Evolutionary conservation across 768 basidiomycete species (phyloP).

Genomic region (Boletus barrowsii): DNA sequence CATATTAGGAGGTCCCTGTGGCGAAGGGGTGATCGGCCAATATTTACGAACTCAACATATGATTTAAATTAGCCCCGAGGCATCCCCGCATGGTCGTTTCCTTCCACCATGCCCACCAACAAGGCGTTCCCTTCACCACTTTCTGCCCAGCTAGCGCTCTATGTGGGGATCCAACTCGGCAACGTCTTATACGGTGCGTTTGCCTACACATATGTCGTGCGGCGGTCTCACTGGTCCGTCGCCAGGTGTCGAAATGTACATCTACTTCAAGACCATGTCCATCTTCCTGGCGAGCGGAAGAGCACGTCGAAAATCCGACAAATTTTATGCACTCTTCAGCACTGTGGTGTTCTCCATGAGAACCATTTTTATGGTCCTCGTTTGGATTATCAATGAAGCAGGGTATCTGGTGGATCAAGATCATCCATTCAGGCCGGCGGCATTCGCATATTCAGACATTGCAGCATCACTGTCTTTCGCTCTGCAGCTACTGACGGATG

Average conservation of each 20-base stretch:
- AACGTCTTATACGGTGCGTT: background rate
- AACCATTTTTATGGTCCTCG: background rate
- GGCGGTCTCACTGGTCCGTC: background rate
- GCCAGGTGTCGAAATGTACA: conserved; percentile 10
- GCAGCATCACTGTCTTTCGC: background rate
- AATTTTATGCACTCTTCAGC: conserved; percentile 18
- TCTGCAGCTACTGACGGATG: conserved; percentile 34
- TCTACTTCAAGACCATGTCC: conserved; percentile 19
- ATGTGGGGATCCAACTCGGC: background rate
- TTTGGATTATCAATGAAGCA: conserved; percentile 12
- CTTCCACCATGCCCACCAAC: too few species aligned
- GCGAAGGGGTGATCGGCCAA: too few species aligned
- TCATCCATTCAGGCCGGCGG: conserved; percentile 14
- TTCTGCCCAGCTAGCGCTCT: too few species aligned
- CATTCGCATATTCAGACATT: too few species aligned
- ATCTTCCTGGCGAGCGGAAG: background rate
- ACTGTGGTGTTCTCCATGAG: background rate
- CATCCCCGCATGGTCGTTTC: too few species aligned
- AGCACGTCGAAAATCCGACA: background rate
- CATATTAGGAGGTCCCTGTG: too few species aligned
- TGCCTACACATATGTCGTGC: background rate
- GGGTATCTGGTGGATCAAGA: conserved; percentile 29
- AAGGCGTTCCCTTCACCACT: too few species aligned
- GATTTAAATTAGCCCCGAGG: too few species aligned
- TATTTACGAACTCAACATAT: too few species aligned